Conservation (phyloP, 2,329 filamentous ascomycete species). For the Ophiocordyceps sinensis region DNA sequence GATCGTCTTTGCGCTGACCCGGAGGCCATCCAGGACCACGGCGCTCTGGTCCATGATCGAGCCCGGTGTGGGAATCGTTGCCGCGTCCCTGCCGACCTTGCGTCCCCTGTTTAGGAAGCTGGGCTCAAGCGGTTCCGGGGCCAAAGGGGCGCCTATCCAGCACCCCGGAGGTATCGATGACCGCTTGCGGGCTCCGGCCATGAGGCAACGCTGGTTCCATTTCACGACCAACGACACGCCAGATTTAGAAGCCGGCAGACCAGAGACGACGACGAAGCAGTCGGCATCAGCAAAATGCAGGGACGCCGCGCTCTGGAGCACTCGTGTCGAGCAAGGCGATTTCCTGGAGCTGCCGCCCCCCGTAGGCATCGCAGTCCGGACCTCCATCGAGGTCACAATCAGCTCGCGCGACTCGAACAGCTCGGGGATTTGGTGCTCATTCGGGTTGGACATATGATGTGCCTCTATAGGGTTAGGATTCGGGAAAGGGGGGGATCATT, state of each 20-base stretch:
- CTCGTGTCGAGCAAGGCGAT: background rate
- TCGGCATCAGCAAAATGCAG: background rate
- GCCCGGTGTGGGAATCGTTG: constrained; percentile 2
- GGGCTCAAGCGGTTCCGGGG: background rate
- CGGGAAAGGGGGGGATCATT: too few species aligned
- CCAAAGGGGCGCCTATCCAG: background rate
- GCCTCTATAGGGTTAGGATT: too few species aligned
- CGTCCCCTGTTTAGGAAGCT: constrained; percentile 2
- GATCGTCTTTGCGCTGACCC: background rate
- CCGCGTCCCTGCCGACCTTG: constrained; percentile 3
- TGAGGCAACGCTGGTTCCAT: constrained; percentile 1
- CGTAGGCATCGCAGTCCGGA: constrained; percentile 1
- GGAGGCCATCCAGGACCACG: background rate
- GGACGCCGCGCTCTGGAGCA: background rate
- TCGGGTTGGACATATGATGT: background rate
- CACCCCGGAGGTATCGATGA: background rate
- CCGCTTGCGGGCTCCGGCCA: background rate
- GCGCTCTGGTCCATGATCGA: constrained; percentile 3
- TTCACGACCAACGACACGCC: background rate
- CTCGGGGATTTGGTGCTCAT: background rate
- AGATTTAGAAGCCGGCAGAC: background rate
- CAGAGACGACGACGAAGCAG: background rate
- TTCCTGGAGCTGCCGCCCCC: background rate
- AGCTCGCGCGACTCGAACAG: background rate
- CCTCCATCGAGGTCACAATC: constrained; percentile 2